These are phyloP conservation scores for Fusarium newnesense DNA, from an alignment of 2,329 filamentous ascomycete species.

Conservation along the genomic window DNA sequence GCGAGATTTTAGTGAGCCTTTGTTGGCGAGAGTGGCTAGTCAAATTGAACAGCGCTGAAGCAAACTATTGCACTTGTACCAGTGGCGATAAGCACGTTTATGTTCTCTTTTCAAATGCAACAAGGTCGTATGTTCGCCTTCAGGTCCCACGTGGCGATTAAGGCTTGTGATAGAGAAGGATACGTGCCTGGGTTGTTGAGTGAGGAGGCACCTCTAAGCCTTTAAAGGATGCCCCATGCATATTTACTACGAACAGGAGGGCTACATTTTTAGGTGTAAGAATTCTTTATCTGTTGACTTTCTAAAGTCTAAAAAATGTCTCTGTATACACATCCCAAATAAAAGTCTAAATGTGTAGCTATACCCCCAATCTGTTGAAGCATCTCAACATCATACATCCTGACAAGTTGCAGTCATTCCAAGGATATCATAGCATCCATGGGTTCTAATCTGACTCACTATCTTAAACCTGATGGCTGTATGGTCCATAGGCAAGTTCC, in stretches of 20 bases:
- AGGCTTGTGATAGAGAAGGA: fast-evolving
- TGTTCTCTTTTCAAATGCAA: neutral
- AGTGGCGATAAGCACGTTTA: neutral
- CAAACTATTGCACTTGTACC: neutral
- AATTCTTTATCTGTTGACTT: fast-evolving
- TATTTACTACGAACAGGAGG: too few relatives aligned
- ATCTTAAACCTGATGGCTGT: neutral
- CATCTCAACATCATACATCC: neutral
- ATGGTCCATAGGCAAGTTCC: neutral
- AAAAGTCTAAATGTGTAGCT: neutral
- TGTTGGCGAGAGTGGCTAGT: neutral
- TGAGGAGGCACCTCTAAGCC: neutral
- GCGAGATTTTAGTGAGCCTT: neutral
- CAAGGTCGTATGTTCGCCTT: too few relatives aligned
- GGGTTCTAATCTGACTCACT: fast-evolving
- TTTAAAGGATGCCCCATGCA: fast-evolving
- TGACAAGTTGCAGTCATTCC: neutral
- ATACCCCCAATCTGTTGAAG: neutral
- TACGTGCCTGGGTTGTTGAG: neutral
- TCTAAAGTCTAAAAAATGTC: neutral
- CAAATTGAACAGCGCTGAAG: neutral
- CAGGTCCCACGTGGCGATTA: fast-evolving
- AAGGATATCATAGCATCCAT: fast-evolving
- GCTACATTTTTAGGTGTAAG: neutral
- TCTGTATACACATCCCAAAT: neutral